phyloP scores from a whole-genome alignment of 805 yeast species.

The Candida michaelii region DNA sequence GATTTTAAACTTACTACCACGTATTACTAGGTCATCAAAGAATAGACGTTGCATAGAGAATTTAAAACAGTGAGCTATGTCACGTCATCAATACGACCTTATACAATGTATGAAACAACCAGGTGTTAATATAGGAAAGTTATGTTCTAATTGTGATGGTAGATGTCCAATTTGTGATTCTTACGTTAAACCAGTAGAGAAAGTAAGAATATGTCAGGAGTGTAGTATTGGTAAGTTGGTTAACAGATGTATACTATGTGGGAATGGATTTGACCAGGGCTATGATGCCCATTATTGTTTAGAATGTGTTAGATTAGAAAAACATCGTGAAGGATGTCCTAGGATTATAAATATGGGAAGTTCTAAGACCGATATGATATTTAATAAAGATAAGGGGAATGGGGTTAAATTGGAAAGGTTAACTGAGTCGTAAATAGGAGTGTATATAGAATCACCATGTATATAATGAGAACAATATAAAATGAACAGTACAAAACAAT shows the following conservation, averaged over 20 bases:
- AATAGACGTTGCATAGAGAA: neutral
- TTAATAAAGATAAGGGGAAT: slow-evolving; percentile 43
- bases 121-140: slow-evolving; percentile 65
- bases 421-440: slow-evolving; percentile 4
- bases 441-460: no score
- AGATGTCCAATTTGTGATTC: slow-evolving; percentile 90
- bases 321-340: slow-evolving; percentile 92
- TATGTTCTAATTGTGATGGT: slow-evolving; percentile 89
- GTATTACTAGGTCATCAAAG: no score
- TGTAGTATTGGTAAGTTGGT: slow-evolving; percentile 73
- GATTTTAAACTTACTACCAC: neutral
- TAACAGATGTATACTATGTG: slow-evolving; percentile 78
- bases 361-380: slow-evolving; percentile 64
- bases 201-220: slow-evolving; percentile 77
- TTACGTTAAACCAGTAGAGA: slow-evolving; percentile 64
- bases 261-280: slow-evolving; percentile 51
- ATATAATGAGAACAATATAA: no score
- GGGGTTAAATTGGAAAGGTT: slow-evolving; percentile 11
- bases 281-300: slow-evolving; percentile 71
- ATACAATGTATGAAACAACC: slow-evolving; percentile 84
- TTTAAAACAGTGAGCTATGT: slow-evolving; percentile 53
- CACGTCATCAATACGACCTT: slow-evolving; percentile 85
- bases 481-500: no score
- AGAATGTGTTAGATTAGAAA: slow-evolving; percentile 78
- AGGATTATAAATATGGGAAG: slow-evolving; percentile 78